phyloP scores from a whole-genome alignment of 345 rosid species.

The Citrus hindsii region DNA sequence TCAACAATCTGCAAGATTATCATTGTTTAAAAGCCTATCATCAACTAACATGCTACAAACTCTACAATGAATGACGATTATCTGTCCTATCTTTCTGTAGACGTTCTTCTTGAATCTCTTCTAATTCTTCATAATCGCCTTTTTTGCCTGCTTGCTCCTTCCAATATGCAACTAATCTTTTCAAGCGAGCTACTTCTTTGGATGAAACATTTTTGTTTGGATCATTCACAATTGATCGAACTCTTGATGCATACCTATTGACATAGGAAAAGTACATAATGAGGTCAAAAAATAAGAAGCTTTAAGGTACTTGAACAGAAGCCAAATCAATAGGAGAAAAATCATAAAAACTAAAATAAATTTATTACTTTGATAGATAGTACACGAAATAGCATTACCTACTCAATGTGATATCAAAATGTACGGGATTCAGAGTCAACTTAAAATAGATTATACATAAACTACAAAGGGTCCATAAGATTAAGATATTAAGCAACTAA shows the following conservation, averaged over 20 bases:
- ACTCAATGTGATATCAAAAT: not conserved
- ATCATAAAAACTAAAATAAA: not conserved
- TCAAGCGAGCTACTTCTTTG: conserved; percentile 82
- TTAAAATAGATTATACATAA: not conserved
- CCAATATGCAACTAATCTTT: conserved; percentile 79
- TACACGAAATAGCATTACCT: not conserved
- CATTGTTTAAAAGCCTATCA: not conserved
- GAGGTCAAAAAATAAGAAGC: not conserved
- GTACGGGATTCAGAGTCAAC: not conserved
- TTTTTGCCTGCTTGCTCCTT: conserved; percentile 87
- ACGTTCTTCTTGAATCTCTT: conserved; percentile 76
- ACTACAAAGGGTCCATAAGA: not conserved
- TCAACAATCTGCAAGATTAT: not conserved
- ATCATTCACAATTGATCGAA: conserved; percentile 83
- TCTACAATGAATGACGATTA: conserved; percentile 52
- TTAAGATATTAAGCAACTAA: not conserved
- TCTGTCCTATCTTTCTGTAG: conserved; percentile 45
- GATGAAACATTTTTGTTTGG: conserved; percentile 83
- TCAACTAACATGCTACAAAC: not conserved
- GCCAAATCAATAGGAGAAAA: not conserved
- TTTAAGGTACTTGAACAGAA: not conserved
- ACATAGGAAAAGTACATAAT: not conserved
- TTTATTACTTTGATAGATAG: too few relatives aligned
- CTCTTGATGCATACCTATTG: conserved; percentile 87
- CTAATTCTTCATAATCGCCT: conserved; percentile 72